phyloP scores from a whole-genome alignment of 768 basidiomycete species.

The Pleurotus platypus region DNA sequence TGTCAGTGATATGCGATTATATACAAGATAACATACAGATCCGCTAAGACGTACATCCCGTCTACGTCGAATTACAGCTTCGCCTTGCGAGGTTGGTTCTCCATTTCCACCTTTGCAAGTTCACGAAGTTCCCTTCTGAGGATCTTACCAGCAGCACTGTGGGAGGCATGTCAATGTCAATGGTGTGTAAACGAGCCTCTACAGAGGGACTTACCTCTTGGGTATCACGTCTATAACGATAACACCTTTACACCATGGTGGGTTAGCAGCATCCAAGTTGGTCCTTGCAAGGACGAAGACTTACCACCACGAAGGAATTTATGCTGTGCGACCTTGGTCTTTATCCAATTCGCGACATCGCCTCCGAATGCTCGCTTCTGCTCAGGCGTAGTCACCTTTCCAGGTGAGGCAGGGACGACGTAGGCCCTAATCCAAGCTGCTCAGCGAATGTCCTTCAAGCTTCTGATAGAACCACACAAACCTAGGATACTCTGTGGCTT shows the following conservation, averaged over 20 bases:
- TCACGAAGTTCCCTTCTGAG: constrained; percentile 74
- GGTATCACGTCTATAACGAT: constrained; percentile 61
- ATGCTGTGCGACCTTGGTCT: constrained; percentile 65
- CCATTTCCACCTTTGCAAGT: constrained; percentile 53
- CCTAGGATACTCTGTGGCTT: constrained; percentile 84
- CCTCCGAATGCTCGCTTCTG: constrained; percentile 42
- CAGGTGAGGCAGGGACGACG: constrained; percentile 48
- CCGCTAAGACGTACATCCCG: too few relatives aligned
- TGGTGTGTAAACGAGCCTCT: neutral
- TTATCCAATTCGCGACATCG: constrained; percentile 64
- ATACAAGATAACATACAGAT: too few relatives aligned
- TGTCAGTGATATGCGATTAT: too few relatives aligned
- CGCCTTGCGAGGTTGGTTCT: neutral
- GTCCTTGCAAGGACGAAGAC: neutral
- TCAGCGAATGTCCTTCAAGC: too few relatives aligned
- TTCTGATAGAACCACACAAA: constrained; percentile 17
- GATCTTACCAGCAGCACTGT: constrained; percentile 85
- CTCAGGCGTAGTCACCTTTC: constrained; percentile 25
- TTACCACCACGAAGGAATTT: constrained; percentile 75
- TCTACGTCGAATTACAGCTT: neutral
- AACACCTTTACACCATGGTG: constrained; percentile 47
- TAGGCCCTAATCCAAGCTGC: constrained; percentile 45
- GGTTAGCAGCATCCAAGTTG: neutral
- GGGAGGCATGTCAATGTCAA: neutral
- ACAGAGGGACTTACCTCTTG: constrained; percentile 47